Evolutionary conservation across 1,284 basidiomycete genomes (phyloP), one percentile per base, ranked within the genome.

Genomic region (Phylloboletellus chloephorus): DNA sequence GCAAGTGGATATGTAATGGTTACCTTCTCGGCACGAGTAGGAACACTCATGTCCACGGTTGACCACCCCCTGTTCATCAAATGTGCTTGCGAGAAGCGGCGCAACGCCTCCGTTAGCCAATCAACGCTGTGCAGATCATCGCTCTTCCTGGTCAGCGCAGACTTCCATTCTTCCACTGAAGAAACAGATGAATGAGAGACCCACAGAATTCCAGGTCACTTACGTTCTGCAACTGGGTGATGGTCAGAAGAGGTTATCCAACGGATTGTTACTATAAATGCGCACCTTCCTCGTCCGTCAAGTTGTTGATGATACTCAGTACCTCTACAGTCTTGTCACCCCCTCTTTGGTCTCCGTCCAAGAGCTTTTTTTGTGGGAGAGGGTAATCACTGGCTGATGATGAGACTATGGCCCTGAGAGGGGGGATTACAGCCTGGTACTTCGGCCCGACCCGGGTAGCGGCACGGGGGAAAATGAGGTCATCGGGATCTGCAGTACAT

Each of bases 401-500:
- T 2, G 44, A 40, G 21, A 67, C 43, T 15, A 57, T 59, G 31
- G 62, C 52, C 31, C 64, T 57, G 3, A 70, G 66, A 28, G 66
- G 52, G 17, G 80, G 73, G 2, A 82, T 71, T 37, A 54, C 71
- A 7, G 81, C 86, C 60, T 97, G 94, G 60, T 78, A 97, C 57
- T 89, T 93, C 37, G 81, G 74, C 4, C 93, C 93, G 17, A 90
- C 73, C 12, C 94, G 82, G 11, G 89, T 93, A 2, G 88, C 87
- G 6, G 88, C 82, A 35, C 90, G 82, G 43, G 93, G 92, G 64
- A 93, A 97, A 60, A 96, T 95, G 42, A 90, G 78, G 68, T 97
- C 94, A 62, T 97, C 89, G 25, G 88, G 79, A 71, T 96, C 92
- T 85, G 46, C 47, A 39, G 46, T 51, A 49, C 45, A 52, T 46